Conservation (phyloP, 2,329 filamentous ascomycete species). For the Fusarium dlaminii region DNA sequence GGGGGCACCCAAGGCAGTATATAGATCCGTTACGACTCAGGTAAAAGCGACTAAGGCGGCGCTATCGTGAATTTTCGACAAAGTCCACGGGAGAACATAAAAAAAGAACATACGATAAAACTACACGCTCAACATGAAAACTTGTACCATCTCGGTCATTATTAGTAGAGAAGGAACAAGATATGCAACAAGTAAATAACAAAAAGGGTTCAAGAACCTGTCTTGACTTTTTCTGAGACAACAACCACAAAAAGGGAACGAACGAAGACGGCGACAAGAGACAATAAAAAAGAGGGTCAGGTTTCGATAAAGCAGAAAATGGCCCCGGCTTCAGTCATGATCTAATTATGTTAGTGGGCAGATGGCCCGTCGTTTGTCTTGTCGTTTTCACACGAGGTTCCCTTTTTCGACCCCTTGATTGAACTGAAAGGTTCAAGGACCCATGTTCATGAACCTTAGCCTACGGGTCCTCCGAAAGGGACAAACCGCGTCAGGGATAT, state of each 20-base stretch:
- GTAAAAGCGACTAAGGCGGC: slow-evolving; percentile 22
- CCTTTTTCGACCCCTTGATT: slow-evolving; percentile 24
- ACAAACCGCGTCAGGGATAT: slow-evolving; percentile 21
- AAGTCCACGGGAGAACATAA: background rate
- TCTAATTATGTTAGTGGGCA: slow-evolving; percentile 34
- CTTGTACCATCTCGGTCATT: slow-evolving; percentile 29
- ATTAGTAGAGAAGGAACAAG: slow-evolving; percentile 6
- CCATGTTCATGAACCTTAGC: slow-evolving; percentile 5
- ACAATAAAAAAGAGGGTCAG: slow-evolving; percentile 37
- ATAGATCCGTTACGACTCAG: slow-evolving; percentile 24
- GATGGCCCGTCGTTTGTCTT: slow-evolving; percentile 17
- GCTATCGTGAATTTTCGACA: slow-evolving; percentile 27
- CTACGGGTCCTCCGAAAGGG: slow-evolving; percentile 23
- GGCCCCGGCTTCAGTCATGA: slow-evolving; percentile 21
- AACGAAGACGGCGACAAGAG: slow-evolving; percentile 28
- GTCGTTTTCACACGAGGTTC: slow-evolving; percentile 26
- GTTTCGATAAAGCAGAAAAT: slow-evolving; percentile 12
- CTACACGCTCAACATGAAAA: slow-evolving; percentile 17
- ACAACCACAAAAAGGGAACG: slow-evolving; percentile 3
- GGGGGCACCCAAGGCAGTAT: slow-evolving; percentile 1
- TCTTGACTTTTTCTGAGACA: slow-evolving; percentile 24
- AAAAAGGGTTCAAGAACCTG: slow-evolving; percentile 30
- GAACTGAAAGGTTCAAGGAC: slow-evolving; percentile 6
- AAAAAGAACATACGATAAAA: slow-evolving; percentile 13
- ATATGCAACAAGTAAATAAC: background rate